Percentiles rank a stretch among this genome's conserved stretches.
Evolutionary conservation across 768 basidiomycete genomes (phyloP).

Genomic region (Mycena polygramma): DNA sequence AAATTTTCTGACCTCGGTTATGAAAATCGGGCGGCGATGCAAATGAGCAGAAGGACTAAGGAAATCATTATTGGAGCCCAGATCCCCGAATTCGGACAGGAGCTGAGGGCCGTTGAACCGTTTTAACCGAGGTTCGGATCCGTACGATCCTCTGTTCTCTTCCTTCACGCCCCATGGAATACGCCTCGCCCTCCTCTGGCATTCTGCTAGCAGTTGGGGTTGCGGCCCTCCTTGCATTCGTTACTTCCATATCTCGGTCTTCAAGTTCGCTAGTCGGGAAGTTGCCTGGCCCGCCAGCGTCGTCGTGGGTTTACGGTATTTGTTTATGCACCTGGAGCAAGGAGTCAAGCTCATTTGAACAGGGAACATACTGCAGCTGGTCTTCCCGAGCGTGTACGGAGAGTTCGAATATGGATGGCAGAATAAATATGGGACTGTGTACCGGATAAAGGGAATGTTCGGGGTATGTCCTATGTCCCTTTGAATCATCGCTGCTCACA

Average conservation of each 20-base stretch:
- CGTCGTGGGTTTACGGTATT: slow-evolving; percentile 34
- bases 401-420: slow-evolving; percentile 32
- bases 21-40: too few species aligned
- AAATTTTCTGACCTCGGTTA: too few species aligned
- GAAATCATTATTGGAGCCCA: too few species aligned
- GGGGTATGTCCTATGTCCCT: slow-evolving; percentile 9
- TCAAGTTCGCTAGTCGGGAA: neutral
- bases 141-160: neutral
- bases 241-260: neutral
- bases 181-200: neutral
- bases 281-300: slow-evolving; percentile 27
- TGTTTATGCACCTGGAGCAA: neutral
- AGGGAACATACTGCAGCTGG: slow-evolving; percentile 32
- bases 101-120: too few species aligned
- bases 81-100: too few species aligned
- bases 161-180: neutral
- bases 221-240: neutral
- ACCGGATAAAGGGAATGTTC: slow-evolving; percentile 31
- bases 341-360: neutral
- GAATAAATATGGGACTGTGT: slow-evolving; percentile 25
- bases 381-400: slow-evolving; percentile 28
- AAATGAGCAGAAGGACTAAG: too few species aligned
- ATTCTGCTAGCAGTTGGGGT: neutral
- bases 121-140: neutral
- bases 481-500: neutral